phyloP scores from a whole-genome alignment of 192 early-diverging fungal genomes.

The Coemansia sp. region DNA sequence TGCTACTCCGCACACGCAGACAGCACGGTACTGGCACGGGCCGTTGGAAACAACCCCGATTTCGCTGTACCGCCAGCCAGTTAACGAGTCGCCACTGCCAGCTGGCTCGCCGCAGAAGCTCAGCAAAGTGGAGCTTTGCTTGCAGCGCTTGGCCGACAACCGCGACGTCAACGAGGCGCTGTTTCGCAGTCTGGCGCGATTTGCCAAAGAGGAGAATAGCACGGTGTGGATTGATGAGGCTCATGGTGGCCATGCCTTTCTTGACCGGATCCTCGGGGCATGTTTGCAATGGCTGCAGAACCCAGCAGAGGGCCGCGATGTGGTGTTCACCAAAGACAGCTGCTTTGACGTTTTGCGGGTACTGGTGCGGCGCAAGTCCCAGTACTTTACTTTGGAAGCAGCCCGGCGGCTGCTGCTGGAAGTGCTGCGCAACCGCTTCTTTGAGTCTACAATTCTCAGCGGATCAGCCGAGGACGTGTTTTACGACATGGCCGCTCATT shows the following conservation, averaged over 20 bases:
- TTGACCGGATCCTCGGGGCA: constrained; percentile 36
- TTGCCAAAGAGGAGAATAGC: constrained; percentile 51
- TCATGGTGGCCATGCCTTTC: constrained; percentile 26
- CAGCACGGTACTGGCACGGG: constrained; percentile 49
- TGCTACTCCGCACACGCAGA: constrained; percentile 46
- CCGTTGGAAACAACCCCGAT: constrained; percentile 28
- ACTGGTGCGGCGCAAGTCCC: constrained; percentile 46
- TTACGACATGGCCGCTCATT: constrained; percentile 45
- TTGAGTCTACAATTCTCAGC: constrained; percentile 49
- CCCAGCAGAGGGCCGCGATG: constrained; percentile 43
- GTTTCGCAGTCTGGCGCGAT: constrained; percentile 49
- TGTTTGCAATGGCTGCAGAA: constrained; percentile 49
- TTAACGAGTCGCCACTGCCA: constrained; percentile 38
- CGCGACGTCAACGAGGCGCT: constrained; percentile 38
- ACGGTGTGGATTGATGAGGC: constrained; percentile 26
- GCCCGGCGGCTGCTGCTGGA: constrained; percentile 43
- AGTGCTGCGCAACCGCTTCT: constrained; percentile 46
- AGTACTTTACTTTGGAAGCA: constrained; percentile 35
- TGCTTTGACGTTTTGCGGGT: constrained; percentile 54
- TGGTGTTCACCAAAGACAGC: constrained; percentile 50
- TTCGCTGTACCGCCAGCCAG: constrained; percentile 2
- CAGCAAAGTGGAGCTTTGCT: constrained; percentile 22
- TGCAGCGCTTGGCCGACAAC: constrained; percentile 31
- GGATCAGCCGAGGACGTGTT: constrained; percentile 52
- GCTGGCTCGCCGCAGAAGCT: constrained; percentile 36